Evolutionary conservation across 257 asterid genomes (phyloP).

Genomic region (Petrea volubilis): DNA sequence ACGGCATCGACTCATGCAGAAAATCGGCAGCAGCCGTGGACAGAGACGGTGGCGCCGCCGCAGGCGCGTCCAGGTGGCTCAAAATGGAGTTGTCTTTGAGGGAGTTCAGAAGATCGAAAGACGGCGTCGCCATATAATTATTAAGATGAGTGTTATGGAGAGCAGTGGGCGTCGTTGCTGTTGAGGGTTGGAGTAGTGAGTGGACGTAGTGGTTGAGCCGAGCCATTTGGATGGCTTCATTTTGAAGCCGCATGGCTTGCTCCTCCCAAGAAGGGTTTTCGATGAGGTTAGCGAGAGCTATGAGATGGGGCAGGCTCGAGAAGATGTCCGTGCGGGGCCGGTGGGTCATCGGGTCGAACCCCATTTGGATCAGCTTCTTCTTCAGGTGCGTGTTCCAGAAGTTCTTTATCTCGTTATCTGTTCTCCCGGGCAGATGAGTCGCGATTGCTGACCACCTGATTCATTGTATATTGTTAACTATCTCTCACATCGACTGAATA

Average conservation of each 20-base stretch:
- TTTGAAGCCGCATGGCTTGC: conserved; percentile 58
- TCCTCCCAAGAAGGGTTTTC: conserved; percentile 63
- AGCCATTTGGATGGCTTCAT: conserved; percentile 61
- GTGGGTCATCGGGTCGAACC: conserved; percentile 88
- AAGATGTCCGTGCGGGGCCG: conserved; percentile 73
- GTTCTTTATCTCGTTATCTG: conserved; percentile 83
- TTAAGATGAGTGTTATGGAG: conserved; percentile 7
- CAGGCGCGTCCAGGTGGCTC: conserved; percentile 27
- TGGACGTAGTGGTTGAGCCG: conserved; percentile 62
- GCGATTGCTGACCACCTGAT: conserved; percentile 96
- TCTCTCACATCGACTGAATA: too few species aligned
- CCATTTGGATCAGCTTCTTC: conserved; percentile 82
- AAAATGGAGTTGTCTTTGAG: conserved; percentile 27
- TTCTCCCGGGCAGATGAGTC: conserved; percentile 72
- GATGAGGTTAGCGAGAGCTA: conserved; percentile 69
- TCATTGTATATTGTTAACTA: too few species aligned
- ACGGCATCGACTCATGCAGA: conserved; percentile 39
- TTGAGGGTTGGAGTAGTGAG: conserved; percentile 42
- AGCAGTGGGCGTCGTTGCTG: background rate
- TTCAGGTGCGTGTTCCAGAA: conserved; percentile 88
- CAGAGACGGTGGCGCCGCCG: conserved; percentile 31
- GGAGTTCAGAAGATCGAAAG: conserved; percentile 33
- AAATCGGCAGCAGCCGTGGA: conserved; percentile 4
- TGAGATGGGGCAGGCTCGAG: conserved; percentile 65
- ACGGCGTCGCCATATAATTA: conserved; percentile 24